Conservation (phyloP, 371 early-diverging fungal genomes). For the Entomophthora muscae region DNA sequence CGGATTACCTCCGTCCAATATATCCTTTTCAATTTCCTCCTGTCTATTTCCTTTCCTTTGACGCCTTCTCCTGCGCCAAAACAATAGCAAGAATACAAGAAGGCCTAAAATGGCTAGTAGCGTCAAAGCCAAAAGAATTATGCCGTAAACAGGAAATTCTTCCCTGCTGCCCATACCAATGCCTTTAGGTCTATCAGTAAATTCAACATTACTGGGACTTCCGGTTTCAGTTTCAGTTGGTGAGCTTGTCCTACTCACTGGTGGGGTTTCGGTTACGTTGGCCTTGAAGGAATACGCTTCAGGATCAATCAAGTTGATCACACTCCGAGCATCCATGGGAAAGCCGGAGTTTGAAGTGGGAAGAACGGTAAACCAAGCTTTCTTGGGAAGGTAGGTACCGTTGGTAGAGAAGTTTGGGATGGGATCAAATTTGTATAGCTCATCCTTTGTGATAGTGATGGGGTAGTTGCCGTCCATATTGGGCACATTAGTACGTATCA, state of each 20-base stretch:
- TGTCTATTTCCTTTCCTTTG: not conserved
- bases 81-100: not conserved
- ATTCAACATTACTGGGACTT: not conserved
- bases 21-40: not conserved
- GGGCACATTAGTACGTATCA: not conserved
- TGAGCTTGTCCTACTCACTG: not conserved
- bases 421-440: slow-evolving; percentile 1
- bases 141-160: slow-evolving; percentile 1
- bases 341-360: not conserved
- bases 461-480: not conserved
- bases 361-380: not conserved
- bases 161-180: not conserved
- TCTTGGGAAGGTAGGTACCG: not conserved
- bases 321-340: not conserved
- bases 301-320: not conserved
- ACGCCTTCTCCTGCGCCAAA: not conserved
- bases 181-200: not conserved
- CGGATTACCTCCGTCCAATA: not conserved
- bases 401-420: not conserved
- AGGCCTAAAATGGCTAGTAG: not conserved
- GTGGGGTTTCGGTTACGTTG: not conserved
- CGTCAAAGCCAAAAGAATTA: not conserved
- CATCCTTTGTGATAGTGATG: not conserved
- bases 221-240: not conserved
- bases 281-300: not conserved